Evolutionary conservation across 768 basidiomycete genomes (phyloP).

Genomic region (Sistotremastrum suecicum): DNA sequence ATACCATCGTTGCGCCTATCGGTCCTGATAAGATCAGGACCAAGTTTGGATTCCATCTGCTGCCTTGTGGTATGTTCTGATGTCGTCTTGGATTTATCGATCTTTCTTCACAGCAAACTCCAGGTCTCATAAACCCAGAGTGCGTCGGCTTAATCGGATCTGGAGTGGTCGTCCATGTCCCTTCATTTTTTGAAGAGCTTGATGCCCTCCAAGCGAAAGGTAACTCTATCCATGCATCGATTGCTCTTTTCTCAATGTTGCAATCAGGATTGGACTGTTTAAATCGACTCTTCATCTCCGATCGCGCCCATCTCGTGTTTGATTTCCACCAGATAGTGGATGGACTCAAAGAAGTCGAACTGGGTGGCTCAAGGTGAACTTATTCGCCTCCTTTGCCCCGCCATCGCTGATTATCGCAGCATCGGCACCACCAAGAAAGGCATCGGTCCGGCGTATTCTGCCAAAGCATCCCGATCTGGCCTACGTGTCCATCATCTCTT

Average conservation of each 20-base stretch:
- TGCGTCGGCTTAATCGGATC: constrained; percentile 84
- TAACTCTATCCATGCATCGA: constrained; percentile 17
- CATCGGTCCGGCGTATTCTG: constrained; percentile 97
- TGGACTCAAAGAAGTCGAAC: constrained; percentile 93
- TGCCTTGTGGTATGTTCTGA: constrained; percentile 67
- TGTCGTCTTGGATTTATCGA: not conserved
- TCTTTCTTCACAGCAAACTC: not conserved
- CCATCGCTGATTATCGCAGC: constrained; percentile 22
- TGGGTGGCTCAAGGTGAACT: constrained; percentile 68
- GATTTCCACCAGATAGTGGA: constrained; percentile 99
- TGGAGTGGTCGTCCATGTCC: constrained; percentile 93
- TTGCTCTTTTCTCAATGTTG: not conserved
- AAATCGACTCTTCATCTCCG: constrained; percentile 79
- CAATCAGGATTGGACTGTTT: constrained; percentile 71
- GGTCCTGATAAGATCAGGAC: constrained; percentile 57
- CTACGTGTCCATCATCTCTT: constrained; percentile 94
- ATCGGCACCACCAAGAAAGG: constrained; percentile 98
- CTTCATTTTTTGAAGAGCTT: constrained; percentile 88
- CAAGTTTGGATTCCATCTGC: constrained; percentile 89
- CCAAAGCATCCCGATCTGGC: constrained; percentile 92
- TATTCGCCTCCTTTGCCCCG: not conserved
- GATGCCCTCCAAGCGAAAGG: constrained; percentile 78
- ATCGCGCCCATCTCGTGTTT: constrained; percentile 93
- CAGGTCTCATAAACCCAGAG: constrained; percentile 74
- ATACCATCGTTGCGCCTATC: constrained; percentile 83